Evolutionary conservation across 2,329 filamentous ascomycete species (phyloP), one percentile per base, ranked within the genome.

Genomic region (Diaporthe caulivora): DNA sequence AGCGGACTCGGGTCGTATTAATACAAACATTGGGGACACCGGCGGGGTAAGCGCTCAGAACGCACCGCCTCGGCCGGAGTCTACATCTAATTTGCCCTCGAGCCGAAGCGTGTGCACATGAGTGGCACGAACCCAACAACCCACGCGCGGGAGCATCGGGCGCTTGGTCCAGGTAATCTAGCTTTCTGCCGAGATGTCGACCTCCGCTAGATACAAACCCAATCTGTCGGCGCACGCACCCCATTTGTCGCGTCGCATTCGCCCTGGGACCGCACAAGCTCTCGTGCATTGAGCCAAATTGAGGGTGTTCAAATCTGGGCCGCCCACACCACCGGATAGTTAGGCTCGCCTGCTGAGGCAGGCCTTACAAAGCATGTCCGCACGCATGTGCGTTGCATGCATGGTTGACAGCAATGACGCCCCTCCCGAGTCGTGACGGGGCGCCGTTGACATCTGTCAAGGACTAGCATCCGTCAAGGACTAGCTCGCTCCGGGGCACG

Each of bases 141-240:
- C n/a, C n/a, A n/a, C 21, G 34, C 34, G 1, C 42, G 60, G 44
- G 29, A 51, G 44, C 60, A 51, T 44, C 44, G 44, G 60, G 40
- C 2, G 8, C 58, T 40, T 24, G 44, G 29, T 17, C 55, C 42
- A 9, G n/a, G n/a, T n/a, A n/a, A 49, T 51, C 60, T 65, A 65
- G 44, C 13, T 65, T 65, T 65, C 62, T 65, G 62, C 62, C 62
- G 62, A 65, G 62, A 51, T 51, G 62, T 34, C 13, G 21, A 49
- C 21, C 44, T 65, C 62, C 44, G 44, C 44, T 51, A 65, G 62
- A 40, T 53, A 65, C 29, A 65, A 65, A 65, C 29, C 31, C 62
- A 65, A 65, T 65, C 62, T 65, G 21, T 17, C 26, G 21, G 21
- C 31, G 18, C 29, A 7, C 29, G 7, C 29, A 65, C 26, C 29